Percentiles rank a stretch among this genome's conserved stretches.
phyloP scores from a whole-genome alignment of 441 rosid genomes.

The Biscutella laevigata region DNA sequence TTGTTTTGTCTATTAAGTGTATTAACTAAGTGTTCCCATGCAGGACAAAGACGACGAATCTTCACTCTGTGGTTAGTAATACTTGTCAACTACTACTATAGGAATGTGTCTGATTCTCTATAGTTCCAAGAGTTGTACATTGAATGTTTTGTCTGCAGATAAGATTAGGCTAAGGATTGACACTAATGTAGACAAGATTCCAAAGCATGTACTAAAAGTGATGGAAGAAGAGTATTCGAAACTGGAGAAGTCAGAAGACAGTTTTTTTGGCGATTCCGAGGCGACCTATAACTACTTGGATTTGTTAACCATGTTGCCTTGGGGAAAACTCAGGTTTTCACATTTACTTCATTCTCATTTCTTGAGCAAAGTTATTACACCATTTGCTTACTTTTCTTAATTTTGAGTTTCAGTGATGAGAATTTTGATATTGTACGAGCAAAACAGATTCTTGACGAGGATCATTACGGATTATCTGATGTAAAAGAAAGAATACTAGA shows the following conservation, averaged over 20 bases:
- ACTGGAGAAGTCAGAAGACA: conserved; percentile 74
- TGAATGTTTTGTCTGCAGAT: conserved; percentile 50
- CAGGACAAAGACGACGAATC: conserved; percentile 89
- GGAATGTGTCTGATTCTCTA: background rate
- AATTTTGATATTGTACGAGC: conserved; percentile 80
- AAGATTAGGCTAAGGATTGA: conserved; percentile 79
- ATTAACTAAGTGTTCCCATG: conserved; percentile 17
- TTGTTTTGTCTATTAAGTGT: too few relatives aligned
- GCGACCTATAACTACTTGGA: conserved; percentile 83
- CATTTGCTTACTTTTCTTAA: too few relatives aligned
- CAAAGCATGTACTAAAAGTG: conserved; percentile 72
- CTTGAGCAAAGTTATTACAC: background rate
- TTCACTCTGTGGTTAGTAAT: conserved; percentile 62
- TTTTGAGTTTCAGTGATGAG: conserved; percentile 92
- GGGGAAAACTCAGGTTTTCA: conserved; percentile 84
- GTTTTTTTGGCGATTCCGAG: conserved; percentile 86
- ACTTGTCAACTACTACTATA: background rate
- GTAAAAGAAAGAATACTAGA: conserved; percentile 93
- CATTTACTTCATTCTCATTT: conserved; percentile 6
- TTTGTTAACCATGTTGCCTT: conserved; percentile 90
- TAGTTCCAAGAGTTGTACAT: background rate
- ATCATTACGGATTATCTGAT: conserved; percentile 83
- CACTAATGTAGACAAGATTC: conserved; percentile 64
- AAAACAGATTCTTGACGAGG: conserved; percentile 80
- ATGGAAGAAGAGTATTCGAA: conserved; percentile 88